These are phyloP conservation scores for Parasarocladium wereldwijsianum DNA, from an alignment of 2,329 filamentous ascomycete genomes.

Conservation along the genomic window DNA sequence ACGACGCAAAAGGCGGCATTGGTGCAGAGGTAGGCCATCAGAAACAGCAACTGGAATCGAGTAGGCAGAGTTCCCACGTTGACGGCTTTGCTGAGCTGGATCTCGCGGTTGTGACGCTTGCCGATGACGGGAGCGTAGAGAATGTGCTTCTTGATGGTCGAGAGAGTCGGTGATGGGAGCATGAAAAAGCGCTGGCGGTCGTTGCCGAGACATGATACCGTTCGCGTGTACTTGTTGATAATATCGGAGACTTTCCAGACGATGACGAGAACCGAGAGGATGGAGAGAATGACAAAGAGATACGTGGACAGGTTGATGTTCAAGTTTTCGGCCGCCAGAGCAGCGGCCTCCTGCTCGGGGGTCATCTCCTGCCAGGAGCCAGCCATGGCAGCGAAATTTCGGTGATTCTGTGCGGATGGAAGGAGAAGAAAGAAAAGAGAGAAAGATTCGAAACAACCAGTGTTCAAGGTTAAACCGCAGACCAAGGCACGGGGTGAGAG, in stretches of 20 bases:
- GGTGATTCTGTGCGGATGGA: too few relatives aligned
- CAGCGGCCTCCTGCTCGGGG: too few relatives aligned
- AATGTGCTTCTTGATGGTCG: constrained; percentile 61
- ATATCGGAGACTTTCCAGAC: constrained; percentile 50
- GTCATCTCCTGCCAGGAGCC: too few relatives aligned
- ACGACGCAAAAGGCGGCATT: constrained; percentile 54
- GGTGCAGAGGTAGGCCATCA: constrained; percentile 38
- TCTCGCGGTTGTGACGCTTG: constrained; percentile 51
- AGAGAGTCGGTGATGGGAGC: constrained; percentile 31
- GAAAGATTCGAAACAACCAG: too few relatives aligned
- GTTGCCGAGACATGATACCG: constrained; percentile 61
- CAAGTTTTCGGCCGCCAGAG: constrained; percentile 5
- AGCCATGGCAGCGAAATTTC: constrained; percentile 6
- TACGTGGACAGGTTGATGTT: constrained; percentile 44
- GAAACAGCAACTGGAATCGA: constrained; percentile 41
- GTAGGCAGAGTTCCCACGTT: constrained; percentile 47
- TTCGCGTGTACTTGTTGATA: constrained; percentile 54
- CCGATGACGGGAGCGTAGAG: constrained; percentile 50
- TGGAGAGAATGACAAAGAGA: constrained; percentile 48
- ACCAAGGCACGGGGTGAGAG: constrained; percentile 6
- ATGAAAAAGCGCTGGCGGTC: constrained; percentile 70
- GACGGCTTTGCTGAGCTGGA: constrained; percentile 40
- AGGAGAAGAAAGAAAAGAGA: too few relatives aligned
- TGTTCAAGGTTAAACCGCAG: constrained; percentile 1
- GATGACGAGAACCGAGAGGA: constrained; percentile 46